Evolutionary conservation across 805 yeast genomes (phyloP), one percentile per base, ranked within the genome.

Genomic region (Lachancea fermentati): DNA sequence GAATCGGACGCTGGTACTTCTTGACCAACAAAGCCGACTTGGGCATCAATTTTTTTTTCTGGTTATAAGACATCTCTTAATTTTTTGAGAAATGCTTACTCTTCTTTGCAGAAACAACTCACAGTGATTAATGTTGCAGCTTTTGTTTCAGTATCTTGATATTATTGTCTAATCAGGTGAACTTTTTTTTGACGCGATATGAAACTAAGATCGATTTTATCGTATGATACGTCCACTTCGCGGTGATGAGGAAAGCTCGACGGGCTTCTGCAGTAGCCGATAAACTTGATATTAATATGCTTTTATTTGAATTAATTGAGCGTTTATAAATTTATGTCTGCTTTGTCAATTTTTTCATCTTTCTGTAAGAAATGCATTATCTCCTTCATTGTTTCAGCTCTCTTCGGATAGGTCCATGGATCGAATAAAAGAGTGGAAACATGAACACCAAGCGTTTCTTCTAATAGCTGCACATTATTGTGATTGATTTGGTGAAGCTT

Each of bases 21-120:
- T 48, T 57, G 19, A 55, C 50, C 40, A 57, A 43, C 19, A 55
- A 32, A 4, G 62, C 57, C 25, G 64, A 58, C 31, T 57, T 57
- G 3, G 64, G 62, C 53, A 48, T 46, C 31, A 58, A 43, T 43
- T 58, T 55, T 46, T 59, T 59, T 50, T 50, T 52, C 24, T 51
- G 52, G 22, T 45, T 14, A 13, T 24, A 45, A 34, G 40, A 34
- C 49, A 43, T 45, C 19, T 16, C 9, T 19, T 29, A 13, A 18
- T 13, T n/a, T 28, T n/a, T 17, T 19, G 14, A 9, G 14, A 13
- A 7, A 13, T n/a, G n/a, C n/a, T n/a, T n/a, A n/a, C n/a, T n/a
- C n/a, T 13, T 30, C 32, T 15, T 13, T 9, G 13, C 32, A 11
- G 11, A 24, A 24, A 24, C 11, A 24, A 8, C 12, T 24, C 28